Evolutionary conservation across 225 moss, liverwort and hornwort species (phyloP).

Genomic region (Physcomitrium patens): DNA sequence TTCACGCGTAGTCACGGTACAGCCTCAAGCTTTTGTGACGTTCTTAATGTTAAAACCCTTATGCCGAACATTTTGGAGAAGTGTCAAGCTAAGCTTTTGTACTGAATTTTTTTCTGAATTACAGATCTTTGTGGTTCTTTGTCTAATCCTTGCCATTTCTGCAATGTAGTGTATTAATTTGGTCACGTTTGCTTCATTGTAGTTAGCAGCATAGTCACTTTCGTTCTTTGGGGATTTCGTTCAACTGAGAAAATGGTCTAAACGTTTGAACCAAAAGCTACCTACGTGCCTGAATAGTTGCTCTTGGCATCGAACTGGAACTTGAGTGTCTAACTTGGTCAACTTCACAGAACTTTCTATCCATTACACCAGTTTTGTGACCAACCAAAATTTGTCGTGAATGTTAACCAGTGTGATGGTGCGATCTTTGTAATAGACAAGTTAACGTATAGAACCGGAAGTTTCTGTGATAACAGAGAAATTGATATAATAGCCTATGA

Average conservation of each 20-base stretch:
- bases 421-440: conserved; percentile 39
- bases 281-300: conserved; percentile 21
- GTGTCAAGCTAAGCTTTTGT: conserved; percentile 53
- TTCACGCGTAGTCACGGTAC: conserved; percentile 90
- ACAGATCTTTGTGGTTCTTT: conserved; percentile 47
- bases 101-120: conserved; percentile 53
- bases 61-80: conserved; percentile 64
- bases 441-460: conserved; percentile 28
- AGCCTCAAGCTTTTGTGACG: conserved; percentile 72
- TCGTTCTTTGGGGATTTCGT: conserved; percentile 28
- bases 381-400: conserved; percentile 31
- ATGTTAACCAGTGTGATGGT: conserved; percentile 44
- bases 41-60: conserved; percentile 48
- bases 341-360: conserved; percentile 39
- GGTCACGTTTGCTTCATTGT: conserved; percentile 40
- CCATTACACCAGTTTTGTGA: conserved; percentile 33
- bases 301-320: conserved; percentile 35
- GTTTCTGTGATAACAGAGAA: conserved; percentile 22
- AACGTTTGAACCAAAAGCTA: conserved; percentile 30
- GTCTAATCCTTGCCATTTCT: conserved; percentile 42
- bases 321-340: conserved; percentile 42
- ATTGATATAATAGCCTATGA: conserved; percentile 40
- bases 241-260: conserved; percentile 28
- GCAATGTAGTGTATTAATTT: conserved; percentile 42
- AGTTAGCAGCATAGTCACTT: conserved; percentile 33